Evolutionary conservation across 805 yeast genomes (phyloP).

Genomic region (Pichia occidentalis): DNA sequence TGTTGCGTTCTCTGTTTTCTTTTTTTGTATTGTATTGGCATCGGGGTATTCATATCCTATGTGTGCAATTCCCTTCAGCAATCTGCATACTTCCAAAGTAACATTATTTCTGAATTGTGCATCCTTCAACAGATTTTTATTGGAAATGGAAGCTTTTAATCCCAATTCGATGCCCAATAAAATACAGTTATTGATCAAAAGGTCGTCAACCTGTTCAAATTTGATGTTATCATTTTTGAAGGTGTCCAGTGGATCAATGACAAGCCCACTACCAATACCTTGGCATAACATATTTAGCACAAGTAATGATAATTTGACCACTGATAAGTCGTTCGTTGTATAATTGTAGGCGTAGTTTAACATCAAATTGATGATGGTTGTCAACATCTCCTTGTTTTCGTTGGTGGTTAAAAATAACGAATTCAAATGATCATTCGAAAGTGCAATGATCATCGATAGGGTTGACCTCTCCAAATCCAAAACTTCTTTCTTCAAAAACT

Average conservation of each 20-base stretch:
- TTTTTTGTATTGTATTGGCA: conserved; percentile 19
- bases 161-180: conserved; percentile 72
- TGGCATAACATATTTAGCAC: conserved; percentile 58
- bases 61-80: conserved; percentile 54
- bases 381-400: conserved; percentile 55
- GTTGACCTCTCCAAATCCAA: conserved; percentile 61
- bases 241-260: conserved; percentile 55
- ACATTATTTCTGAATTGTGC: conserved; percentile 73
- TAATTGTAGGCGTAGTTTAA: conserved; percentile 54
- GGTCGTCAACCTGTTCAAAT: conserved; percentile 62
- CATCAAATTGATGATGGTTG: conserved; percentile 54
- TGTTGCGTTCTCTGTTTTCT: conserved; percentile 20
- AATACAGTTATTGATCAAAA: conserved; percentile 61
- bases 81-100: conserved; percentile 58
- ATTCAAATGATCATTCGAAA: conserved; percentile 72
- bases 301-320: conserved; percentile 63
- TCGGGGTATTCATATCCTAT: conserved; percentile 31
- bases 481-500: conserved; percentile 46
- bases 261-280: conserved; percentile 62
- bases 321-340: conserved; percentile 51
- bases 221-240: conserved; percentile 38
- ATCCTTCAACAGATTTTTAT: conserved; percentile 48
- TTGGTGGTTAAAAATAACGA: conserved; percentile 62
- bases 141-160: conserved; percentile 49
- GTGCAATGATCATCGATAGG: conserved; percentile 58